Conservation (phyloP, 225 moss, liverwort and hornwort genomes). For the Physcomitrium patens region DNA sequence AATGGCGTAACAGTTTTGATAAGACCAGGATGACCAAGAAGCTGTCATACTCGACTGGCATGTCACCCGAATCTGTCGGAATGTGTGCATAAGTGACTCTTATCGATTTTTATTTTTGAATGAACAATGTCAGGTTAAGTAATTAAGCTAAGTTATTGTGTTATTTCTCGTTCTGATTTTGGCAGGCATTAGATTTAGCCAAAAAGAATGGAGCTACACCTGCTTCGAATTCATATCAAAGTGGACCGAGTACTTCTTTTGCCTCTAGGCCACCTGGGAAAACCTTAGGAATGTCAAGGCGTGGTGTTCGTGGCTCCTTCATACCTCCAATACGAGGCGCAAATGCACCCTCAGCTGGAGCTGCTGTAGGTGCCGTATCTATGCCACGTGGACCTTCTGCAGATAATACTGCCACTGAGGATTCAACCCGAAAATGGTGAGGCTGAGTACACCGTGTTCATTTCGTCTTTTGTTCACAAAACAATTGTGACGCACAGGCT, state of each 20-base stretch:
- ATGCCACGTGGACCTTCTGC: slow-evolving; percentile 63
- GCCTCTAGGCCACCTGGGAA: slow-evolving; percentile 68
- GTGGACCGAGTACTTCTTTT: slow-evolving; percentile 49
- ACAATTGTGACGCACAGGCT: slow-evolving; percentile 1
- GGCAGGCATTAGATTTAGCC: slow-evolving; percentile 73
- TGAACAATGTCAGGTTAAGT: background rate
- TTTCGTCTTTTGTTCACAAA: slow-evolving; percentile 10
- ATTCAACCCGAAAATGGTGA: slow-evolving; percentile 89
- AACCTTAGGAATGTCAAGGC: slow-evolving; percentile 86
- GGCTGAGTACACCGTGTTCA: slow-evolving; percentile 18
- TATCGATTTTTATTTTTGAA: background rate
- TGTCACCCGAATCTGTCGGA: slow-evolving; percentile 4
- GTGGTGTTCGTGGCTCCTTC: slow-evolving; percentile 87
- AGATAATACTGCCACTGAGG: slow-evolving; percentile 62
- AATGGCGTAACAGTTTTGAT: background rate
- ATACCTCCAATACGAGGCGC: slow-evolving; percentile 78
- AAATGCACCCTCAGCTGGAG: slow-evolving; percentile 47
- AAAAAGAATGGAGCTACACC: slow-evolving; percentile 66
- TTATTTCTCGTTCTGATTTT: slow-evolving; percentile 25
- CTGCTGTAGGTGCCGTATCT: slow-evolving; percentile 57
- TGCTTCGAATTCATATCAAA: slow-evolving; percentile 51
- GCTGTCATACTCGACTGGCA: background rate
- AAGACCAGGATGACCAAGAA: slow-evolving; percentile 14
- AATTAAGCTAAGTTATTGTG: background rate
- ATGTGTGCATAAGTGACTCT: slow-evolving; percentile 23